phyloP scores from a whole-genome alignment of 768 basidiomycete species.

The Ephemerocybe angulata region DNA sequence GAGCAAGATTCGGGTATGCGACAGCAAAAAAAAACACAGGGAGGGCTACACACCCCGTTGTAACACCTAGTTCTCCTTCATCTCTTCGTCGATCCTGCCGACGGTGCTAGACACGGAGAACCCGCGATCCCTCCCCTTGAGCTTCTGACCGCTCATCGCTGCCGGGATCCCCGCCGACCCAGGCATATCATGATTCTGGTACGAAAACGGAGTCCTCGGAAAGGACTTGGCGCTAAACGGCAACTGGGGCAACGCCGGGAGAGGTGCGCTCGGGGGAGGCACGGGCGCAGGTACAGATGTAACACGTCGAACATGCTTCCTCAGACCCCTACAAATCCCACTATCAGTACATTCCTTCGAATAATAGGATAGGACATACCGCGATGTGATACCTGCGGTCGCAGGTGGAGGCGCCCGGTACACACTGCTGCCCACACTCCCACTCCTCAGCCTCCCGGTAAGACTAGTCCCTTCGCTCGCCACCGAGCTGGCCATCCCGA shows the following conservation, averaged over 20 bases:
- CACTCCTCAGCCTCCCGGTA: slow-evolving; percentile 53
- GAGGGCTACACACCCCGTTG: too few relatives aligned
- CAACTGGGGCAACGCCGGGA: slow-evolving; percentile 30
- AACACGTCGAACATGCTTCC: slow-evolving; percentile 36
- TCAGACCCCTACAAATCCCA: slow-evolving; percentile 26
- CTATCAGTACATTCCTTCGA: slow-evolving; percentile 6
- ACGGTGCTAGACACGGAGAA: slow-evolving; percentile 30
- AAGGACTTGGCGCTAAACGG: background rate
- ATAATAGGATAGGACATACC: slow-evolving; percentile 16
- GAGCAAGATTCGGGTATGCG: too few relatives aligned
- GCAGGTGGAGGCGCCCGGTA: slow-evolving; percentile 7
- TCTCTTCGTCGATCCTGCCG: slow-evolving; percentile 37
- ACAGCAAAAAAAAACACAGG: too few relatives aligned
- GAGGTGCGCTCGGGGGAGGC: slow-evolving; percentile 39
- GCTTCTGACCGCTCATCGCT: background rate
- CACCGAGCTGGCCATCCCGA: slow-evolving; percentile 2
- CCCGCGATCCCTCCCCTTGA: slow-evolving; percentile 23
- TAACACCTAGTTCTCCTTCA: slow-evolving; percentile 38
- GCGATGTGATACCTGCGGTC: too few relatives aligned
- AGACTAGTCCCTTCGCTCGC: slow-evolving; percentile 38
- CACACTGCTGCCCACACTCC: slow-evolving; percentile 39
- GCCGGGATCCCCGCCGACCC: background rate
- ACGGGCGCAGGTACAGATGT: slow-evolving; percentile 28
- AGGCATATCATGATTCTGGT: slow-evolving; percentile 8
- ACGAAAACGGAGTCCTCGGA: slow-evolving; percentile 6